Evolutionary conservation across 495 filamentous ascomycete genomes (phyloP), one percentile per base, ranked within the genome.

Genomic region (Ramalina peruviana): DNA sequence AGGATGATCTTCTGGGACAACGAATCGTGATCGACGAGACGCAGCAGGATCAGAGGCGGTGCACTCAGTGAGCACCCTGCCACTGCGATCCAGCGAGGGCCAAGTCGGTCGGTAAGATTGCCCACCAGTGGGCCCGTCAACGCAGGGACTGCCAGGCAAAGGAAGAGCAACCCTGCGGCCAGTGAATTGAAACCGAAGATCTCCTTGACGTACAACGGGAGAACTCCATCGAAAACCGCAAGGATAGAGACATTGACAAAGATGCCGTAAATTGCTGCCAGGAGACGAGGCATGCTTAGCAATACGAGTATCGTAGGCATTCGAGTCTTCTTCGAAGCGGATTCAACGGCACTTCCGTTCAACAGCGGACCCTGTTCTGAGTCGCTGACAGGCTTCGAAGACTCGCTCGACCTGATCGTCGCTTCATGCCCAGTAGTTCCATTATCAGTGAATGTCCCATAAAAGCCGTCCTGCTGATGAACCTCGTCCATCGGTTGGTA

Each of bases 161-260:
- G 58, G 61, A 83, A 83, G 16, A 80, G 64, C 6, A 83, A 60
- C 6, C 79, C 80, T 1, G 78, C 72, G 36, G 68, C 65, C 1
- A 77, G 59, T 5, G 80, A 76, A 36, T 73, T 65, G 79, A 80
- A 78, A 49, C 68, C 59, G 63, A 82, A 83, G 27, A 57, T 66
- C 5, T 54, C 43, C 46, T 69, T 66, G 12, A 69, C 65, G 45
- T 65, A 69, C 7, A 72, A 52, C 4, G 72, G 67, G 65, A 66
- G n/a, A 49, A 60, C 38, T 63, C 72, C 71, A 54, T 79, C 75
- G 54, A 73, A 76, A 26, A 63, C 48, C 16, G 62, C 65, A 21
- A 79, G 63, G 4, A 75, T 57, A 3, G 61, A 54, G 0, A 71
- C 72, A 58, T 79, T 68, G 13, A 73, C 65, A 48, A 76, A 66